Conservation (phyloP, 148 eudicot species). For the Rhododendron vialii region DNA sequence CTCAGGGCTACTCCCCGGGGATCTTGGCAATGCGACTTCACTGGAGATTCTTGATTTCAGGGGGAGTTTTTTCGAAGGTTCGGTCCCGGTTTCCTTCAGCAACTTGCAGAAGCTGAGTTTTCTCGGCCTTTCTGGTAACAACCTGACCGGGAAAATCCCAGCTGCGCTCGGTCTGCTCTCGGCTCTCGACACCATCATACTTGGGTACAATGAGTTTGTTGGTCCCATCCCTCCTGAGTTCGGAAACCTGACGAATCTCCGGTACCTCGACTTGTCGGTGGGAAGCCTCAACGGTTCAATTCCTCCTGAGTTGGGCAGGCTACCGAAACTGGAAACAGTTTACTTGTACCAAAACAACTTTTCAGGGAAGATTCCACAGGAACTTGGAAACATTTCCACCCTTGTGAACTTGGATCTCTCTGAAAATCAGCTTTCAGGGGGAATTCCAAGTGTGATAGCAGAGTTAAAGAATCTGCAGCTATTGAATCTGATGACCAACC, state of each 20-base stretch:
- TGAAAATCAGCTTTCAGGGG: conserved; percentile 63
- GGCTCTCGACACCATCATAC: conserved; percentile 55
- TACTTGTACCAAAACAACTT: conserved; percentile 67
- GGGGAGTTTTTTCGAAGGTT: conserved; percentile 67
- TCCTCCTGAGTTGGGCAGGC: conserved; percentile 56
- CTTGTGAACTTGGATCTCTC: conserved; percentile 59
- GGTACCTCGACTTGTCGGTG: conserved; percentile 71
- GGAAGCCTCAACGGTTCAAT: conserved; percentile 63
- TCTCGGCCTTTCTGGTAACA: conserved; percentile 84
- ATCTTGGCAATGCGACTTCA: conserved; percentile 55
- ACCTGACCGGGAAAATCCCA: conserved; percentile 61
- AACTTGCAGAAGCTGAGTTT: conserved; percentile 54
- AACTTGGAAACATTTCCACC: conserved; percentile 48
- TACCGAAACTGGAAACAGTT: conserved; percentile 41
- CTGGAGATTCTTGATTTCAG: conserved; percentile 65
- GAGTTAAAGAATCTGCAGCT: conserved; percentile 52
- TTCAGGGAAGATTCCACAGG: conserved; percentile 50
- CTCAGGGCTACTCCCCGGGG: conserved; percentile 57
- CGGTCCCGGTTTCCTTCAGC: conserved; percentile 44
- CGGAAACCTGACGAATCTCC: conserved; percentile 70
- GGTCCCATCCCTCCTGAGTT: conserved; percentile 64
- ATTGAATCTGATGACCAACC: conserved; percentile 71
- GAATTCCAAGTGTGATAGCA: conserved; percentile 54
- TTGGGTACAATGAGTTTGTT: conserved; percentile 65
- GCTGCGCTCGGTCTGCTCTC: conserved; percentile 46